Base-by-base conservation (phyloP, 352 stramenopile genomes). In the Peronospora tabacina region DNA sequence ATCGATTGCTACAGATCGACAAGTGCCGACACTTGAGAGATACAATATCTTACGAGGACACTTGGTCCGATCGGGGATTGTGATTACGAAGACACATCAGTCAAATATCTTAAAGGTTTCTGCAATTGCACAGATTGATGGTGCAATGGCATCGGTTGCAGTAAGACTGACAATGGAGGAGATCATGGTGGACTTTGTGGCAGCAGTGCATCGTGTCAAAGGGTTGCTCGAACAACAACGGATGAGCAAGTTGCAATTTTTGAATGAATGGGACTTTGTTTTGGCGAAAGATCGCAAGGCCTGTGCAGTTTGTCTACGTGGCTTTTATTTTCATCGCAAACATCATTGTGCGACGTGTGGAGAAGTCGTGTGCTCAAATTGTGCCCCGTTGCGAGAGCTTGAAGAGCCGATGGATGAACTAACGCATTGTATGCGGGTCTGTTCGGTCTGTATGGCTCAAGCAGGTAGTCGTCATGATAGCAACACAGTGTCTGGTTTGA, bases 261-360 rank as follows among this genome's bases (percentile, higher is more conserved):
- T 92, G 42, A 75, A 90, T 40, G 70, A 87, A 48, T 92, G 75
- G 75, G 73, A 88, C 30, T 90, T 75, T 76, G 65, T 92, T 6
- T 60, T 75, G 4, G 70, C 72, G 8, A 63, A 74, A 17, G 78
- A 90, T 19, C 76, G 82, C 42, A 88, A 87, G 60, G 79, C 77
- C 0, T 92, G 82, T 45, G 76, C 76, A 1, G 79, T 92, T 37
- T 92, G 82, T 56, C 48, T 89, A 2, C 79, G 75, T 16, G 70
- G 68, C 0, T 92, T 92, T 47, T 82, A 84, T 43, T 87, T 90
- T 45, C 82, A 82, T 58, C 65, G 79, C 15, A 87, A 87, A 42
- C 72, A 87, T 45, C 79, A 90, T 47, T 90, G 79, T 41, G 61
- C 75, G 0, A 80, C 78, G 4, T 90, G 79, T 58, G 79, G 79